Evolutionary conservation across 2,329 filamentous ascomycete species (phyloP).

Genomic region (Ceratocystis lukuohia): DNA sequence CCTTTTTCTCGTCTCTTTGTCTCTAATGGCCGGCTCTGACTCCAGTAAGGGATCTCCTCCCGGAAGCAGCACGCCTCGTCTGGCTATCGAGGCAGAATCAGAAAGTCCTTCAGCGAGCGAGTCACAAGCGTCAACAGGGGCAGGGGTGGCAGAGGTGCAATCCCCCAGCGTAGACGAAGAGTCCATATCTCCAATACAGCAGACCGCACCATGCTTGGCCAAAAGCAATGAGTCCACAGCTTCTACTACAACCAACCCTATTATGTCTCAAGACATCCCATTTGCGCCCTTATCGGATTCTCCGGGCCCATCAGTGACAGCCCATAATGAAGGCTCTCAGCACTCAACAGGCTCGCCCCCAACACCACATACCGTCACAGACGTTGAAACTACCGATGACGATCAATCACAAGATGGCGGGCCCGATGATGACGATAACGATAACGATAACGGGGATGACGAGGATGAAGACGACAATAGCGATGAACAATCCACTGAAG

Average conservation of each 20-base stretch:
- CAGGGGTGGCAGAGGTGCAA: not conserved
- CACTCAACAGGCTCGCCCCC: not conserved
- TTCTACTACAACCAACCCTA: not conserved
- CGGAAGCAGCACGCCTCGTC: not conserved
- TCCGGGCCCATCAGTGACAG: not conserved
- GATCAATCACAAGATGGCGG: constrained; percentile 13
- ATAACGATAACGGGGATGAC: constrained; percentile 22
- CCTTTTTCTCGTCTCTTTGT: not conserved
- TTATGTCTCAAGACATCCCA: not conserved
- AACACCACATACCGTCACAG: not conserved
- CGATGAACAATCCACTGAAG: constrained; percentile 26
- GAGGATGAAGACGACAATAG: constrained; percentile 30
- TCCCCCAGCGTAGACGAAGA: not conserved
- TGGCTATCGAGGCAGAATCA: constrained; percentile 17
- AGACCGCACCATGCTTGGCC: not conserved
- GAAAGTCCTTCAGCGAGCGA: not conserved
- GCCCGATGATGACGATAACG: constrained; percentile 20
- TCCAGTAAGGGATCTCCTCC: not conserved
- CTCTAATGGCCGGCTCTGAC: not conserved
- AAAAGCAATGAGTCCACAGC: not conserved
- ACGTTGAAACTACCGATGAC: not conserved
- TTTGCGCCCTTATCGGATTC: not conserved
- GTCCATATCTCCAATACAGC: not conserved
- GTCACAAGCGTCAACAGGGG: not conserved
- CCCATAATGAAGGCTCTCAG: not conserved